phyloP scores from a whole-genome alignment of 441 rosid genomes.

The Arabidopsis lyrata region DNA sequence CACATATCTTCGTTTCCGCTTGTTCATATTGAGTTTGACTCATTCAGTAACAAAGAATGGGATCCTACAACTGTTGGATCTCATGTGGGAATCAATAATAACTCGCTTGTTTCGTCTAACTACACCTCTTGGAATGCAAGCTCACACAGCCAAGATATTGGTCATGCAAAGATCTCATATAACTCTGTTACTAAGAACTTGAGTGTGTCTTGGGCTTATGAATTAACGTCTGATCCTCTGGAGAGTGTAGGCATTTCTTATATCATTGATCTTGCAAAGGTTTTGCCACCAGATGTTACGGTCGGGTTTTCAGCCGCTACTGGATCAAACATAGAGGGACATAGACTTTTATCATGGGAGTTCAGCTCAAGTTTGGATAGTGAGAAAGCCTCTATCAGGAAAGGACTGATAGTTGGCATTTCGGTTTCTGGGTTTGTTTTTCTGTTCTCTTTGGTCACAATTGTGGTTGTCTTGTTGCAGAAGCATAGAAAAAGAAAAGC shows the following conservation, averaged over 20 bases:
- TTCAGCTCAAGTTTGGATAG: conserved; percentile 40
- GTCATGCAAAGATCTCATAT: conserved; percentile 54
- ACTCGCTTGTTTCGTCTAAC: conserved; percentile 47
- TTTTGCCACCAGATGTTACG: conserved; percentile 12
- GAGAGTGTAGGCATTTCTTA: too few relatives aligned
- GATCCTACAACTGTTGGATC: conserved; percentile 10
- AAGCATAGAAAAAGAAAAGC: too few relatives aligned
- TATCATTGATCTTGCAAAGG: not conserved
- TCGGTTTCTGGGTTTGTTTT: conserved; percentile 23
- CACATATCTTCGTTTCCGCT: too few relatives aligned
- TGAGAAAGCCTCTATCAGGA: not conserved
- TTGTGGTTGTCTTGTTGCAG: too few relatives aligned
- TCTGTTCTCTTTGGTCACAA: too few relatives aligned
- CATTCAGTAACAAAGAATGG: too few relatives aligned
- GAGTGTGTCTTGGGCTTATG: too few relatives aligned
- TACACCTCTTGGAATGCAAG: conserved; percentile 40
- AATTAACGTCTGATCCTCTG: too few relatives aligned
- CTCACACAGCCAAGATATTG: conserved; percentile 30
- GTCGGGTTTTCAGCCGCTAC: conserved; percentile 50
- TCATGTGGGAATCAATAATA: conserved; percentile 61
- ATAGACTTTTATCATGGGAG: conserved; percentile 43
- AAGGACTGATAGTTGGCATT: not conserved
- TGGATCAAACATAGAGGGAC: conserved; percentile 18
- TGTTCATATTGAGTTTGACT: too few relatives aligned
- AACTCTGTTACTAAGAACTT: conserved; percentile 33